Evolutionary conservation across 2,329 filamentous ascomycete species (phyloP).

Genomic region (Penicillium frequentans): DNA sequence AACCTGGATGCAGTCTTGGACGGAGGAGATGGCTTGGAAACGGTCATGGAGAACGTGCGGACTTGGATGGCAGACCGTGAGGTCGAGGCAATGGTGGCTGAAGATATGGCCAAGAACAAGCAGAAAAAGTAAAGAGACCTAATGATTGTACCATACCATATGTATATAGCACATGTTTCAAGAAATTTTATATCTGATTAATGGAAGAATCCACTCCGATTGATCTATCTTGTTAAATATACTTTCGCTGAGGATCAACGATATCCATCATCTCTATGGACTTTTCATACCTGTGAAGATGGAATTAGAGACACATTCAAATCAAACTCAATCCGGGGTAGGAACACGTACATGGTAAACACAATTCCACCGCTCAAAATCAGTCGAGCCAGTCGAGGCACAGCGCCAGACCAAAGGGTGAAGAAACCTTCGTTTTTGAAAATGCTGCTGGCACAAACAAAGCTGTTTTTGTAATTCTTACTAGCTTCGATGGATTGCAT

Average conservation of each 20-base stretch:
- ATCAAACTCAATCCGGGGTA: not conserved
- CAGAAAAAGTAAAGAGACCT: not conserved
- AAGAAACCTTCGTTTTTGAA: conserved; percentile 84
- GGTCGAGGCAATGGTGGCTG: conserved; percentile 66
- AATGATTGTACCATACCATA: conserved; percentile 18
- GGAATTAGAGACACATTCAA: not conserved
- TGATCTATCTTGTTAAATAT: conserved; percentile 57
- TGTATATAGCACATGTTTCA: conserved; percentile 11
- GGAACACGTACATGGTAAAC: conserved; percentile 77
- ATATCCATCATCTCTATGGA: conserved; percentile 82
- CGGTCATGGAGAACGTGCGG: conserved; percentile 74
- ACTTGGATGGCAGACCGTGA: conserved; percentile 75
- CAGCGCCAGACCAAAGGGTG: conserved; percentile 90
- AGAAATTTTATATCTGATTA: not conserved
- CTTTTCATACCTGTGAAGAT: conserved; percentile 72
- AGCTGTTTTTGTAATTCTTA: conserved; percentile 78
- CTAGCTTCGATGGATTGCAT: conserved; percentile 96
- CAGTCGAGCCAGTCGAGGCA: conserved; percentile 79
- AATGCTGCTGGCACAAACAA: conserved; percentile 78
- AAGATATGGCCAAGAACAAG: conserved; percentile 54
- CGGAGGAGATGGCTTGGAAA: conserved; percentile 71
- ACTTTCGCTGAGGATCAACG: conserved; percentile 79
- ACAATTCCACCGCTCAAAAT: conserved; percentile 95
- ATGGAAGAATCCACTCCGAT: not conserved
- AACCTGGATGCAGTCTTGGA: conserved; percentile 78